These are phyloP conservation scores for Yarrowia hollandica DNA, from an alignment of 805 yeast genomes.

Conservation along the genomic window DNA sequence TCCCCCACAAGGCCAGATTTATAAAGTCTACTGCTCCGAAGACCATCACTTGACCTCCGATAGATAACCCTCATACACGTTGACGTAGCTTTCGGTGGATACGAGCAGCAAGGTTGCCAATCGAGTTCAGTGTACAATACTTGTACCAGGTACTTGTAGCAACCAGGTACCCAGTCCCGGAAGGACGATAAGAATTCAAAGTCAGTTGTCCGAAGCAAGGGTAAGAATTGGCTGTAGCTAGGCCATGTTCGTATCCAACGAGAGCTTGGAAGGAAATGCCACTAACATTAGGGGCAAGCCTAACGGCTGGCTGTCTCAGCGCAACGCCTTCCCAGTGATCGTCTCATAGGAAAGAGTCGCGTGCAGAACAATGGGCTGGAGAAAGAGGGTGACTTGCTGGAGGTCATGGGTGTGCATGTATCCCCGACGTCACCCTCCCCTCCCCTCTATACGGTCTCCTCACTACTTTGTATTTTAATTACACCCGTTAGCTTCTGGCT, in stretches of 20 bases:
- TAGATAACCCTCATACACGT: background rate
- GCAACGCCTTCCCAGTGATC: background rate
- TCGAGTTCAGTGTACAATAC: too few species aligned
- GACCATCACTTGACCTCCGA: background rate
- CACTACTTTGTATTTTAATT: too few species aligned
- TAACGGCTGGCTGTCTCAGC: background rate
- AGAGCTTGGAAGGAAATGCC: background rate
- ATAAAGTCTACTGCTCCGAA: background rate
- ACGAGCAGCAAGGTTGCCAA: constrained; percentile 21
- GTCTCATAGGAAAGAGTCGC: background rate
- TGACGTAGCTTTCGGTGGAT: background rate
- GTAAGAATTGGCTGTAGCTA: background rate
- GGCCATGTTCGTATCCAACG: too few species aligned
- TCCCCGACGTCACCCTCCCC: too few species aligned
- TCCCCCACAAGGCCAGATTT: background rate
- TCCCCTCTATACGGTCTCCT: too few species aligned
- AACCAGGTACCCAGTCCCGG: too few species aligned
- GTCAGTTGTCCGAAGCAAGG: background rate
- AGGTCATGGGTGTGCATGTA: too few species aligned
- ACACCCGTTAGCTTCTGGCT: too few species aligned
- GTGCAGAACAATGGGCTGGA: background rate
- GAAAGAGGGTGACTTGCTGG: too few species aligned
- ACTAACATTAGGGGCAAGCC: background rate
- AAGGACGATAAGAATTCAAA: background rate
- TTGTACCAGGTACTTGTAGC: too few species aligned